These are phyloP conservation scores for Domatiomyces globalis DNA, from an alignment of 2,329 filamentous ascomycete genomes.

Conservation along the genomic window DNA sequence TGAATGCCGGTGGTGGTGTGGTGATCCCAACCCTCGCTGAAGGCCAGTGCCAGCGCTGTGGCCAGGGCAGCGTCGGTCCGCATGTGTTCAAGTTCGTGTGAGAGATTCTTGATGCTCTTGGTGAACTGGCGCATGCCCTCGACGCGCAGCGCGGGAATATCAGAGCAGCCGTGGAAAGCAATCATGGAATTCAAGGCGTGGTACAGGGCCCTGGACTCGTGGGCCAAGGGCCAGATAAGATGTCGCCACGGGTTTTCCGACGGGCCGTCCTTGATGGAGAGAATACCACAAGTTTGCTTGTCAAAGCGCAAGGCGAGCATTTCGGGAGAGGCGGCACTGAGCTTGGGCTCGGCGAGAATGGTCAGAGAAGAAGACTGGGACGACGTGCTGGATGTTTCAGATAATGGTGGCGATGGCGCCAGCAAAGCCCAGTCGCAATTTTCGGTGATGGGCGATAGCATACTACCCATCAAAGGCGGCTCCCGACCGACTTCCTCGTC, in stretches of 20 bases:
- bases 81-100: slow-evolving; percentile 48
- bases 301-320: slow-evolving; percentile 51
- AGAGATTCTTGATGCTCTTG: slow-evolving; percentile 46
- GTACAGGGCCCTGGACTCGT: slow-evolving; percentile 49
- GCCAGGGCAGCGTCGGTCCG: slow-evolving; percentile 44
- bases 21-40: slow-evolving; percentile 58
- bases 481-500: slow-evolving; percentile 43
- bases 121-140: slow-evolving; percentile 57
- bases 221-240: slow-evolving; percentile 54
- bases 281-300: slow-evolving; percentile 52
- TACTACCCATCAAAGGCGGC: background rate
- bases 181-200: slow-evolving; percentile 57
- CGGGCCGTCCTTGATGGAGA: slow-evolving; percentile 55
- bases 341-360: slow-evolving; percentile 30
- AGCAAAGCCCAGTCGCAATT: background rate
- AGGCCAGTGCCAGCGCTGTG: slow-evolving; percentile 54
- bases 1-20: slow-evolving; percentile 55
- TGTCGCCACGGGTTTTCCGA: slow-evolving; percentile 60
- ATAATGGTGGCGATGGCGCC: slow-evolving; percentile 21
- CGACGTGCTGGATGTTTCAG: slow-evolving; percentile 22
- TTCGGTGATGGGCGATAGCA: background rate
- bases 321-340: slow-evolving; percentile 42
- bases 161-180: slow-evolving; percentile 43
- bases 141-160: slow-evolving; percentile 42
- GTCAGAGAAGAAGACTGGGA: slow-evolving; percentile 17